Percentiles rank a stretch among this genome's conserved stretches.
Conservation (phyloP, 106 monocot species). For the Dendrobium chrysotoxum region DNA sequence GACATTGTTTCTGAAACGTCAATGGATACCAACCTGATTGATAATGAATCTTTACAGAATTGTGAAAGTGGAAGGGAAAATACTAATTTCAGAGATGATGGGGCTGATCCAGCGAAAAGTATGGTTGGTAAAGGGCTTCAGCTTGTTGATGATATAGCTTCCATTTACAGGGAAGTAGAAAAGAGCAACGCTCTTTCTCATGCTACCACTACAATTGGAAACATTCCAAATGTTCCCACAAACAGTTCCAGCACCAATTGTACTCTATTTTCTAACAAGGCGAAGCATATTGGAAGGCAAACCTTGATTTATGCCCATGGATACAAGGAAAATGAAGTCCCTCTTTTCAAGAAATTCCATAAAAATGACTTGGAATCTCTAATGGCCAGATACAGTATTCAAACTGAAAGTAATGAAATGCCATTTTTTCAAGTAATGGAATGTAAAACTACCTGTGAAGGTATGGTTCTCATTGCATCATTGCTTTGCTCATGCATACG, state of each 20-base stretch:
- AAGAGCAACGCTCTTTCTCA: slow-evolving; percentile 19
- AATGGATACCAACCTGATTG: slow-evolving; percentile 5
- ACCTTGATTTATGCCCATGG: slow-evolving; percentile 23
- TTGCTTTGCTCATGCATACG: slow-evolving; percentile 83
- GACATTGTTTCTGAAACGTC: slow-evolving; percentile 11
- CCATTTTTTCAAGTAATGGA: slow-evolving; percentile 36
- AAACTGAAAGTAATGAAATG: slow-evolving; percentile 49
- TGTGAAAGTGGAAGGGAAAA: slow-evolving; percentile 13
- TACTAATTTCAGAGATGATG: slow-evolving; percentile 11
- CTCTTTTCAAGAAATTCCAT: slow-evolving; percentile 46
- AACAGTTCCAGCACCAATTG: slow-evolving; percentile 1
- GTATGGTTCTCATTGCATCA: slow-evolving; percentile 90
- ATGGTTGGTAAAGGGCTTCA: slow-evolving; percentile 25
- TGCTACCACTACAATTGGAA: slow-evolving; percentile 16
- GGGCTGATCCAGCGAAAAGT: slow-evolving; percentile 15
- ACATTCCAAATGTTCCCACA: slow-evolving; percentile 1
- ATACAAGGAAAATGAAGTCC: slow-evolving; percentile 32
- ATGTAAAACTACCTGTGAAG: slow-evolving; percentile 48
- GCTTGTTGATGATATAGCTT: slow-evolving; percentile 66
- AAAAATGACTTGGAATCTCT: slow-evolving; percentile 64
- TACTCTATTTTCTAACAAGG: slow-evolving; percentile 12
- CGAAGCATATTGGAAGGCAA: slow-evolving; percentile 19
- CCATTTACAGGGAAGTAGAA: slow-evolving; percentile 70
- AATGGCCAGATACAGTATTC: slow-evolving; percentile 37
- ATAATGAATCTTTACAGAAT: slow-evolving; percentile 26